phyloP scores from a whole-genome alignment of 352 stramenopile genomes.

The Phytopythium chamaehyphon region DNA sequence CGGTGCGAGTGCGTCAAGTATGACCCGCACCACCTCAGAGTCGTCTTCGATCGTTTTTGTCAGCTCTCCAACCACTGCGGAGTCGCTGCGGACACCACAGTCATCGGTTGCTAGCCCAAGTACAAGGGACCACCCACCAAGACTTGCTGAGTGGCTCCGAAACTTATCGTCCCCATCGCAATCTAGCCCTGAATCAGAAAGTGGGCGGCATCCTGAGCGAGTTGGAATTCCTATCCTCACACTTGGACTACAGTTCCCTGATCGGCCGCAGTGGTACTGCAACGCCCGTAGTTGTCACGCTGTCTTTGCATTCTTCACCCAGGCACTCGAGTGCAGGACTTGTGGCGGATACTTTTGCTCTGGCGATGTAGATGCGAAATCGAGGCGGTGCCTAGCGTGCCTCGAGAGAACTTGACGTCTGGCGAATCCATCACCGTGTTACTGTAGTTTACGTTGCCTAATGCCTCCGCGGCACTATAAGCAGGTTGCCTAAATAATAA shows the following conservation, averaged over 20 bases:
- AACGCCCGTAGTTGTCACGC: slow-evolving; percentile 52
- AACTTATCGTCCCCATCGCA: not conserved
- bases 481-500: slow-evolving; percentile 7
- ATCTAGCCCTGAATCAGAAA: slow-evolving; percentile 6
- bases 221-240: slow-evolving; percentile 4
- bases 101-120: slow-evolving; percentile 5
- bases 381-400: slow-evolving; percentile 32
- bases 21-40: slow-evolving; percentile 35
- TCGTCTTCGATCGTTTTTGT: slow-evolving; percentile 50
- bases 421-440: not conserved
- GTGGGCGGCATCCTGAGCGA: slow-evolving; percentile 2
- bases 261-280: slow-evolving; percentile 71
- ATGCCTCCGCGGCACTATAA: too few relatives aligned
- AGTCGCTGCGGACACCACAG: slow-evolving; percentile 21
- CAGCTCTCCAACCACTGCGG: slow-evolving; percentile 23
- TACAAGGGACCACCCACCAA: not conserved
- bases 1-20: not conserved
- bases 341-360: slow-evolving; percentile 62
- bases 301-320: slow-evolving; percentile 66
- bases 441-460: slow-evolving; percentile 5
- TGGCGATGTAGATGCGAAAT: slow-evolving; percentile 35
- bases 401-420: not conserved
- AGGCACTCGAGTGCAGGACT: slow-evolving; percentile 37
- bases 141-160: slow-evolving; percentile 2
- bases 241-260: slow-evolving; percentile 42